Percentiles rank a stretch among this genome's conserved stretches.
phyloP scores from a whole-genome alignment of 768 basidiomycete genomes.

The Leucocoprinus sp. region DNA sequence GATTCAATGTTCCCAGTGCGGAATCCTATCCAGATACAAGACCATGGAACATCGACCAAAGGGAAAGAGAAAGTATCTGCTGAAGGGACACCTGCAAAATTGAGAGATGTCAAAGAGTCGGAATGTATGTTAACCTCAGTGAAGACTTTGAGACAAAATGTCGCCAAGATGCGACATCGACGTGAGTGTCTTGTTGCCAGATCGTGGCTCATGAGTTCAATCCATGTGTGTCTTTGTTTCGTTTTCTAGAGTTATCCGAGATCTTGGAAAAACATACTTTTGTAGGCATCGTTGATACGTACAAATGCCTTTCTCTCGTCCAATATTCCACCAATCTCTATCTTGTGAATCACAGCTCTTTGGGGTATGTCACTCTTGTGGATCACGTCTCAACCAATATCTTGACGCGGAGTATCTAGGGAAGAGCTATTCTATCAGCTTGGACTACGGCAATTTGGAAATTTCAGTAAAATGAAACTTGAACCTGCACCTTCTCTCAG shows the following conservation, averaged over 20 bases:
- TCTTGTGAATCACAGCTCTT: conserved; percentile 74
- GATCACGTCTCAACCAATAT: not conserved
- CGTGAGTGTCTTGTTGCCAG: conserved; percentile 39
- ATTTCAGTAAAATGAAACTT: conserved; percentile 65
- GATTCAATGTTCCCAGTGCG: conserved; percentile 87
- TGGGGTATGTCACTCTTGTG: conserved; percentile 53
- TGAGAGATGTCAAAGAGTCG: conserved; percentile 62
- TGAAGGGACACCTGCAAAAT: conserved; percentile 22
- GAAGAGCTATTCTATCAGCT: conserved; percentile 96
- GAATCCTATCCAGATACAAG: conserved; percentile 36
- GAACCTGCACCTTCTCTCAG: conserved; percentile 75
- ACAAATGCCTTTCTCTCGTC: conserved; percentile 68
- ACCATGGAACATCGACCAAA: conserved; percentile 2
- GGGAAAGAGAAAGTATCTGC: conserved; percentile 15
- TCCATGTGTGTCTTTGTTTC: not conserved
- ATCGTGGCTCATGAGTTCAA: not conserved
- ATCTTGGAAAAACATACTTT: conserved; percentile 85
- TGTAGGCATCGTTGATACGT: conserved; percentile 81
- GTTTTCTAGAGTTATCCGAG: conserved; percentile 74
- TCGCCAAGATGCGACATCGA: conserved; percentile 56
- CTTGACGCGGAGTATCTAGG: conserved; percentile 28
- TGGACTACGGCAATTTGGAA: conserved; percentile 84
- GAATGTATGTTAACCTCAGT: conserved; percentile 74
- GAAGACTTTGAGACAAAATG: conserved; percentile 46
- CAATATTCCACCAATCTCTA: conserved; percentile 88